Conservation (phyloP, 169 alveolate genomes). For the Plasmodium cynomolgi region DNA sequence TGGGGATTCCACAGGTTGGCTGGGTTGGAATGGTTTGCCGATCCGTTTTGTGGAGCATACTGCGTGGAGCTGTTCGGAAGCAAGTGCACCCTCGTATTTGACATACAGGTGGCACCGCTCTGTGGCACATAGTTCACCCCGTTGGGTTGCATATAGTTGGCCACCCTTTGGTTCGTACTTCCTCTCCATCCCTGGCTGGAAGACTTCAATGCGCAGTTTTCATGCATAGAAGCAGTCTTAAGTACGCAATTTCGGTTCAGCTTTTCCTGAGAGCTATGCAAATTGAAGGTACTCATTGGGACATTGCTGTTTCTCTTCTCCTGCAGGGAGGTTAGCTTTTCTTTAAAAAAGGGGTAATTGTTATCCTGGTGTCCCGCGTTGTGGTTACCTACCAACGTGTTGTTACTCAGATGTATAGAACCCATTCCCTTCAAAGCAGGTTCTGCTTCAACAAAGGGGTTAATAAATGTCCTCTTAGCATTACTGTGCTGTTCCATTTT, state of each 20-base stretch:
- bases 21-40: neutral
- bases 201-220: neutral
- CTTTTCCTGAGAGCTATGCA: neutral
- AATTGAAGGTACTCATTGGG: conserved; percentile 6
- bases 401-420: conserved; percentile 14
- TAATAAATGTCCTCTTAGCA: conserved; percentile 3
- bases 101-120: neutral
- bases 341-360: neutral
- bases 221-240: neutral
- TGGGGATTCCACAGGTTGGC: neutral
- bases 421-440: neutral
- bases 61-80: neutral
- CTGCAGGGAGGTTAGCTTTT: conserved; percentile 32
- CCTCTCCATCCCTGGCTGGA: neutral
- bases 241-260: conserved; percentile 16
- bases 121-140: neutral
- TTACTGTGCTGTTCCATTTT: conserved; percentile 10
- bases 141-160: neutral
- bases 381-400: neutral
- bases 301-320: neutral
- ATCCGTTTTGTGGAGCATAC: neutral
- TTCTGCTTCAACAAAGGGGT: conserved; percentile 16
- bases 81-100: neutral
- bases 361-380: neutral
- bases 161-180: neutral